Conservation (phyloP, 805 yeast genomes). For the Ogataea pignaliae region DNA sequence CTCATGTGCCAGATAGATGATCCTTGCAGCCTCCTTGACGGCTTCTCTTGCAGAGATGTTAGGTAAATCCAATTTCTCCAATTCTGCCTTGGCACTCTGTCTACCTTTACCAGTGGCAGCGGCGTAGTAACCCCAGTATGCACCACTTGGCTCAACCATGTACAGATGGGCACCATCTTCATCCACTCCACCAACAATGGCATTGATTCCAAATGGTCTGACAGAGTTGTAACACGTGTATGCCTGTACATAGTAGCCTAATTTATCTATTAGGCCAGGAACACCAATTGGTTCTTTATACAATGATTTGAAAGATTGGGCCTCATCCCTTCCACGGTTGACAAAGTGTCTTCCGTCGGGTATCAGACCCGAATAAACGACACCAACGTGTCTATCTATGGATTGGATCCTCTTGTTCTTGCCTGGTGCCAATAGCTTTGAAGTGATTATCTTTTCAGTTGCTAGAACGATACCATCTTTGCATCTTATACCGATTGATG, state of each 20-base stretch:
- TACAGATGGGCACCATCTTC: slow-evolving; percentile 80
- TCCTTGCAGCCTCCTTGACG: slow-evolving; percentile 88
- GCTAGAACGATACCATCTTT: slow-evolving; percentile 95
- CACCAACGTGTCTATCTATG: slow-evolving; percentile 90
- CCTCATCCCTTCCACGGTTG: slow-evolving; percentile 88
- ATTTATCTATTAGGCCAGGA: slow-evolving; percentile 76
- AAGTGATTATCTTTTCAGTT: slow-evolving; percentile 85
- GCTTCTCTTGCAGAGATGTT: slow-evolving; percentile 74
- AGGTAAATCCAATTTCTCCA: slow-evolving; percentile 81
- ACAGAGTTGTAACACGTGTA: slow-evolving; percentile 95
- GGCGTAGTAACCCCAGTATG: slow-evolving; percentile 95
- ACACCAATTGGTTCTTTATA: slow-evolving; percentile 77
- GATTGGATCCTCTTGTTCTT: slow-evolving; percentile 89
- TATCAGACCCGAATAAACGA: slow-evolving; percentile 88
- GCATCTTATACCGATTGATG: slow-evolving; percentile 88
- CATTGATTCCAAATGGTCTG: slow-evolving; percentile 93
- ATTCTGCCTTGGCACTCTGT: slow-evolving; percentile 95
- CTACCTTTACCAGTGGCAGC: slow-evolving; percentile 99
- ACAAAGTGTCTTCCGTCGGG: slow-evolving; percentile 97
- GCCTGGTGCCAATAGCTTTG: slow-evolving; percentile 84
- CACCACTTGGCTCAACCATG: slow-evolving; percentile 97
- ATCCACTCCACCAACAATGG: slow-evolving; percentile 93
- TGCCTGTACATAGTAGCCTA: slow-evolving; percentile 91
- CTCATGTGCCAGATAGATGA: slow-evolving; percentile 91
- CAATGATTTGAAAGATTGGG: slow-evolving; percentile 66